Percentiles rank a stretch among this genome's conserved stretches.
These are phyloP conservation scores for Periconia sp. DNA, from an alignment of 2,329 filamentous ascomycete genomes.

Conservation along the genomic window DNA sequence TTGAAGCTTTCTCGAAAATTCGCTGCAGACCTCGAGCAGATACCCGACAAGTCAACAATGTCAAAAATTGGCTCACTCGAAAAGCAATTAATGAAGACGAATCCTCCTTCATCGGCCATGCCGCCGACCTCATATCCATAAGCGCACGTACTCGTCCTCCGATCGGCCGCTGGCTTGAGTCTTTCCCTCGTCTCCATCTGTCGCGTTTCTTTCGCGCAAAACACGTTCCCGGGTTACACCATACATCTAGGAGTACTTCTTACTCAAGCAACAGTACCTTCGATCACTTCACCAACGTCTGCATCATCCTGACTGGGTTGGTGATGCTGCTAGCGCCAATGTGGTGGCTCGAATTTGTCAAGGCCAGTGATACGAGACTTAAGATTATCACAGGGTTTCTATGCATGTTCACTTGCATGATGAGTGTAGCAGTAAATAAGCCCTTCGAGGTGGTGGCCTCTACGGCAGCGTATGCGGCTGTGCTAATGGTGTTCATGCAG, in stretches of 20 bases:
- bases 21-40: conserved; percentile 17
- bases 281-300: conserved; percentile 17
- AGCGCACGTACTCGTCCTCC: conserved; percentile 13
- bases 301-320: conserved; percentile 18
- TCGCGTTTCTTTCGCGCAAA: conserved; percentile 17
- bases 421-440: conserved; percentile 21
- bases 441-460: conserved; percentile 29
- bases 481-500: conserved; percentile 29
- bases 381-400: conserved; percentile 32
- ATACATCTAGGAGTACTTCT: conserved; percentile 4
- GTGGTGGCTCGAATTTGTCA: conserved; percentile 25
- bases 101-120: conserved; percentile 12
- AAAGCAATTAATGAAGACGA: conserved; percentile 17
- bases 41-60: conserved; percentile 17
- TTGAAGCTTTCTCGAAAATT: conserved; percentile 24
- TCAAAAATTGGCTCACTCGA: conserved; percentile 16
- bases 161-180: conserved; percentile 18
- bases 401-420: conserved; percentile 17
- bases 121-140: conserved; percentile 26
- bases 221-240: conserved; percentile 1
- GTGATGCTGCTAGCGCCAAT: conserved; percentile 29
- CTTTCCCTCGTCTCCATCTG: conserved; percentile 7
- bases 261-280: conserved; percentile 22
- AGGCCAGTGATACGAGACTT: conserved; percentile 9
- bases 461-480: conserved; percentile 28